Percentiles rank a stretch among this genome's conserved stretches.
These are phyloP conservation scores for Fusarium dimerum DNA, from an alignment of 2,329 filamentous ascomycete species.

Conservation along the genomic window DNA sequence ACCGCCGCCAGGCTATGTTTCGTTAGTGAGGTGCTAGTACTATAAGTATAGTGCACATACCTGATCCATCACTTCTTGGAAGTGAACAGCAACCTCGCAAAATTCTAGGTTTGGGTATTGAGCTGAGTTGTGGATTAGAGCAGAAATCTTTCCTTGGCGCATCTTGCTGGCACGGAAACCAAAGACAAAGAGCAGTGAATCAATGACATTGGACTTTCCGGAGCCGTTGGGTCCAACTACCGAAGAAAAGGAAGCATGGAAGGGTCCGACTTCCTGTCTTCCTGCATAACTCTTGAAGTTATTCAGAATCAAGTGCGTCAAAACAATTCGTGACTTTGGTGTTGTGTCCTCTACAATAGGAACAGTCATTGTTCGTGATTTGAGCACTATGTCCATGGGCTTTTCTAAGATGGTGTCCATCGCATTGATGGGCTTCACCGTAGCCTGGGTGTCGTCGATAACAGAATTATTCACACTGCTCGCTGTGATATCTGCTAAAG, in stretches of 20 bases:
- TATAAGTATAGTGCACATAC: constrained; percentile 38
- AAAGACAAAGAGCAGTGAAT: constrained; percentile 97
- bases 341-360: constrained; percentile 71
- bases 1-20: constrained; percentile 63
- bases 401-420: constrained; percentile 79
- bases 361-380: constrained; percentile 72
- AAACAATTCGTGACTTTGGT: constrained; percentile 85
- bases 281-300: constrained; percentile 99
- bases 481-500: constrained; percentile 74
- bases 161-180: constrained; percentile 99
- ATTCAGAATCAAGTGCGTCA: constrained; percentile 85
- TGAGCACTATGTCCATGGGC: constrained; percentile 91
- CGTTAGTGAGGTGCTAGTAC: constrained; percentile 27
- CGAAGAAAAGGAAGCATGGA: constrained; percentile 95
- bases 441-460: constrained; percentile 35
- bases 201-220: constrained; percentile 98
- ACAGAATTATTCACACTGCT: constrained; percentile 56
- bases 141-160: constrained; percentile 97
- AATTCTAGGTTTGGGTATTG: constrained; percentile 80
- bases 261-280: constrained; percentile 90
- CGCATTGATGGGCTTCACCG: constrained; percentile 71
- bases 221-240: constrained; percentile 98
- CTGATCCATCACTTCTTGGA: constrained; percentile 90
- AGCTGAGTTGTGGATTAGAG: constrained; percentile 95
- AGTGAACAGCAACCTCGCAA: constrained; percentile 96